Base-by-base conservation (phyloP, 306 rosid genomes). In the Alnus glutinosa region DNA sequence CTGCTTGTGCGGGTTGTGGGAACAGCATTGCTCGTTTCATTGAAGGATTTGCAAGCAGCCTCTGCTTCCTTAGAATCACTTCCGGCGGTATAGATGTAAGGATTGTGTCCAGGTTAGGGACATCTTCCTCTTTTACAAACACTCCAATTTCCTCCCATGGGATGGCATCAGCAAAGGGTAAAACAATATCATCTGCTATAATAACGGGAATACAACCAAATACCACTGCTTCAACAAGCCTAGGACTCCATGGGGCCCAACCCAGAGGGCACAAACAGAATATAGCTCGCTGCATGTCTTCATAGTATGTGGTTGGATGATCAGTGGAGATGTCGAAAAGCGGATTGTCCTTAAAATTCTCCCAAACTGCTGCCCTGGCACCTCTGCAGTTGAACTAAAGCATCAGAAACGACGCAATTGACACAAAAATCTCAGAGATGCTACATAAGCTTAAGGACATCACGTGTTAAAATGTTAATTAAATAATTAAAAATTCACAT, bases 201-300 rank as follows among this genome's bases (percentile, higher is more conserved):
- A 95, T 95, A 1, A 95, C 93, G 9, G 98, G 98, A 66, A 95
- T 95, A 93, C 98, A 95, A 49, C 98, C 98, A 36, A 95, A 95
- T 77, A 95, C 84, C 81, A 95, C 98, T 9, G 98, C 98, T 82
- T 95, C 98, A 18, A 95, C 98, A 84, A 95, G 70, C 71, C 98
- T 87, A 4, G 98, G 98, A 75, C 98, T 95, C 98, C 98, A 95
- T 2, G 98, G 98, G 59, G 98, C 98, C 98, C 98, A 95, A 10
- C 98, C 98, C 47, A 95, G 98, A 10, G 98, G 98, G 79, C 98
- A 95, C 74, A 95, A 81, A 82, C 98, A 95, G 70, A 95, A 95
- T 55, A 95, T 92, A 0, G 97, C 98, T 42, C 98, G 88, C 80
- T 92, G 98, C 98, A 95, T 92, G 90, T 92, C 98, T 82, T 95